Evolutionary conservation across 2,329 filamentous ascomycete species (phyloP), one percentile per base, ranked within the genome.

Genomic region (Fusarium sp.): DNA sequence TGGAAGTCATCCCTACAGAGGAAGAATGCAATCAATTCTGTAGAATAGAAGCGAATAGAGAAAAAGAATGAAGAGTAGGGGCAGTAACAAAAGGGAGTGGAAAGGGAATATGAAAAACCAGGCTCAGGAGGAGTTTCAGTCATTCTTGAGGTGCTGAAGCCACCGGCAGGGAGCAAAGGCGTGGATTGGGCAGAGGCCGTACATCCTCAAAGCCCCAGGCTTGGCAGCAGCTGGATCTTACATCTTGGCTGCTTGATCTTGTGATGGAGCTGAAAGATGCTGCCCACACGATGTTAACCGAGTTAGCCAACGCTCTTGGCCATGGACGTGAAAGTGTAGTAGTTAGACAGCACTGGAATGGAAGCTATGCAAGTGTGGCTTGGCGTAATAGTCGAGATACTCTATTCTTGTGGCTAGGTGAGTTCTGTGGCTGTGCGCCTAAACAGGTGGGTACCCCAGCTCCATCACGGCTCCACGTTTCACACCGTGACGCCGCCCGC

Each of bases 401-500:
- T n/a, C n/a, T n/a, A n/a, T n/a, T n/a, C n/a, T n/a, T n/a, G n/a
- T n/a, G n/a, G n/a, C n/a, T n/a, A n/a, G n/a, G n/a, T n/a, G 16
- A 27, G 36, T 58, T 17, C 20, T 60, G 66, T 73, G 70, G 70
- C 66, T 72, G 31, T 29, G 55, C 20, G 0, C 17, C 17, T 20
- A 27, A 53, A 53, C 27, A 51, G 10, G 46, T 29, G 24, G 24
- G 24, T 29, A 49, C 33, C 29, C 33, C 60, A 27, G 33, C 40
- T 38, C 46, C 60, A 62, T 42, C 35, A 24, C 60, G 44, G 59
- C 59, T 62, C 59, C 62, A 68, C 62, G 65, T 67, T 59, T 58
- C 24, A 58, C 68, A 74, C 68, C 71, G 67, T 72, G 71, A 74
- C 71, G 53, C 62, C 40, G 35, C 42, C 42, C 42, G 22, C 46